A percentile compares a stretch with the other conserved stretches of the same genome.
phyloP scores from a whole-genome alignment of 495 filamentous ascomycete species.

The Daldinia grandis region DNA sequence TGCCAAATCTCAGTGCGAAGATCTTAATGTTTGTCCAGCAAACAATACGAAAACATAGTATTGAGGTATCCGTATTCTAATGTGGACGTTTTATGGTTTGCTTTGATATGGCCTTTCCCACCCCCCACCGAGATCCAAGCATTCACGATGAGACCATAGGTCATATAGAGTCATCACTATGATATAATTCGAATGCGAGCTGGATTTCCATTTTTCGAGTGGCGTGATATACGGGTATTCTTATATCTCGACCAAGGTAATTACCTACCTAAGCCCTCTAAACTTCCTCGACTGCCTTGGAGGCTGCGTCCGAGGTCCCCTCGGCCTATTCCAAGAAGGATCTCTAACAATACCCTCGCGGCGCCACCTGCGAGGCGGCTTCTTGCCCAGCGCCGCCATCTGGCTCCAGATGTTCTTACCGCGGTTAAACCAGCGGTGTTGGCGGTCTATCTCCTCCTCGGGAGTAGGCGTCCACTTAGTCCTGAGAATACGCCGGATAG shows the following conservation, averaged over 20 bases:
- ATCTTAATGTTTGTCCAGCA: neutral
- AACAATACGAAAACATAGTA: neutral
- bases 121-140: too few species aligned
- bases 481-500: conserved; percentile 84
- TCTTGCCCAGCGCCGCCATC: conserved; percentile 72
- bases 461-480: conserved; percentile 79
- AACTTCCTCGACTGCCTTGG: conserved; percentile 2
- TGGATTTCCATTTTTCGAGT: neutral
- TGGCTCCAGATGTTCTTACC: conserved; percentile 79
- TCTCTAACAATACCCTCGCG: conserved; percentile 67
- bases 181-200: neutral
- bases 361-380: conserved; percentile 74
- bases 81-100: neutral
- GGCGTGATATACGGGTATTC: neutral
- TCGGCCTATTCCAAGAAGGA: conserved; percentile 47
- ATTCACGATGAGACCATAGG: too few species aligned
- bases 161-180: too few species aligned
- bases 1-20: neutral
- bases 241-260: neutral
- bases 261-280: neutral
- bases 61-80: neutral
- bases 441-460: conserved; percentile 67
- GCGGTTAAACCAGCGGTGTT: conserved; percentile 78
- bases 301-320: conserved; percentile 35
- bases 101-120: neutral